Conservation (phyloP, 2,329 filamentous ascomycete species). For the Monosporascus sp. region DNA sequence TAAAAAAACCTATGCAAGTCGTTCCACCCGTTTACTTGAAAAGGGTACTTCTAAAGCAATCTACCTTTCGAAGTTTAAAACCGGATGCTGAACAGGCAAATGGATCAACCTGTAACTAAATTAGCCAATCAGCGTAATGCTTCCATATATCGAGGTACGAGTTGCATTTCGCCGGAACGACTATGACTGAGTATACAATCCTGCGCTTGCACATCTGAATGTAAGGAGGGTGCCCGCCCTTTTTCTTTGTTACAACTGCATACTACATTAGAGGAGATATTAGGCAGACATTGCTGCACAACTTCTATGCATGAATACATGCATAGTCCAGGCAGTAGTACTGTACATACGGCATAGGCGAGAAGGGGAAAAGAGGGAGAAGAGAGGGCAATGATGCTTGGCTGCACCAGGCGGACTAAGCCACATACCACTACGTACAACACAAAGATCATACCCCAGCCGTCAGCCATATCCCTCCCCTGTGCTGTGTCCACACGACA, state of each 20-base stretch:
- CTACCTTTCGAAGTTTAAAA: neutral
- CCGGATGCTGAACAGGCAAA: neutral
- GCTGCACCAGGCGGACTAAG: too few species aligned
- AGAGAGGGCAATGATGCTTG: too few species aligned
- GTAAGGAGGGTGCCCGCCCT: neutral
- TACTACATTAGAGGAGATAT: neutral
- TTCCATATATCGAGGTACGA: neutral
- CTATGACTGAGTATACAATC: neutral
- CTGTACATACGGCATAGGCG: too few species aligned
- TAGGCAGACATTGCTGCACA: neutral
- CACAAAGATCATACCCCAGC: too few species aligned
- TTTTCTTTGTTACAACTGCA: neutral
- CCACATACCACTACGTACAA: too few species aligned
- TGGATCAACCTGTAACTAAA: neutral
- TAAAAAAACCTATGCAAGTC: too few species aligned
- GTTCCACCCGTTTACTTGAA: neutral
- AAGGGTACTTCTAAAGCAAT: neutral
- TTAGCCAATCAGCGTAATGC: neutral
- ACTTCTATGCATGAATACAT: neutral
- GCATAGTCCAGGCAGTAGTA: neutral
- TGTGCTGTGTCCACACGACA: too few species aligned
- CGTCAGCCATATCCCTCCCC: too few species aligned
- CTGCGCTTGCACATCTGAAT: too few species aligned
- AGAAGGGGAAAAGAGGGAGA: too few species aligned
- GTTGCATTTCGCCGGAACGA: neutral